Evolutionary conservation across 1,139 yeast genomes (phyloP).

Genomic region (Hyphopichia fennica): DNA sequence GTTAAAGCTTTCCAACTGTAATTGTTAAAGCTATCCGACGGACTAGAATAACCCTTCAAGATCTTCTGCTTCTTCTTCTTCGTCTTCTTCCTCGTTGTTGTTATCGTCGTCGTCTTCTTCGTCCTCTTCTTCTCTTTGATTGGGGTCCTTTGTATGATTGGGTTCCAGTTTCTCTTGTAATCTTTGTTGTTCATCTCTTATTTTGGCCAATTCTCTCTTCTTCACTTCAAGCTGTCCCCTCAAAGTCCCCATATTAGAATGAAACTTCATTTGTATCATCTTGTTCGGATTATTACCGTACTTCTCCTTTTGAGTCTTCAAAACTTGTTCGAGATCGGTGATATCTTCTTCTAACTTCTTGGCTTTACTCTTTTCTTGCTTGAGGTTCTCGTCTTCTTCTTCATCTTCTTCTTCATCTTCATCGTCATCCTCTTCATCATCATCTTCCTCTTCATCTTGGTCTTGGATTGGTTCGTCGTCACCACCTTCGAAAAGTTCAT

Average conservation of each 20-base stretch:
- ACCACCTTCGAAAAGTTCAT: constrained; percentile 4
- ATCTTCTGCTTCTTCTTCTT: constrained; percentile 45
- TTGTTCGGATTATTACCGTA: constrained; percentile 80
- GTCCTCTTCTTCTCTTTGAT: constrained; percentile 26
- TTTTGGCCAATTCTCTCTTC: constrained; percentile 60
- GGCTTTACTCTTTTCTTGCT: constrained; percentile 54
- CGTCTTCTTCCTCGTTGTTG: constrained; percentile 34
- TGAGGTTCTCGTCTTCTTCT: constrained; percentile 25
- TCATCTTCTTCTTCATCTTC: constrained; percentile 29
- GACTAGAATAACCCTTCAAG: constrained; percentile 31
- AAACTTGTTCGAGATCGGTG: constrained; percentile 75
- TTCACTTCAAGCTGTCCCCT: constrained; percentile 83
- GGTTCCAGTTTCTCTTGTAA: constrained; percentile 18
- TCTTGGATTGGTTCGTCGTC: constrained; percentile 6
- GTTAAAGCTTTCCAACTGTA: too few relatives aligned
- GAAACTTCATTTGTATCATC: constrained; percentile 83
- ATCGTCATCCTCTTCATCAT: constrained; percentile 28
- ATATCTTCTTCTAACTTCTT: constrained; percentile 85
- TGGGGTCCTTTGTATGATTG: constrained; percentile 19
- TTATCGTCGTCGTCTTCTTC: constrained; percentile 28
- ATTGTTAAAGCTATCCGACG: too few relatives aligned
- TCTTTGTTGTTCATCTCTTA: constrained; percentile 27
- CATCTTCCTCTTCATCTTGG: constrained; percentile 20
- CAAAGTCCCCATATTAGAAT: constrained; percentile 76
- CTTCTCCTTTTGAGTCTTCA: constrained; percentile 72